Evolutionary conservation across 1,284 basidiomycete species (phyloP).

Genomic region (Flammula alnicola): DNA sequence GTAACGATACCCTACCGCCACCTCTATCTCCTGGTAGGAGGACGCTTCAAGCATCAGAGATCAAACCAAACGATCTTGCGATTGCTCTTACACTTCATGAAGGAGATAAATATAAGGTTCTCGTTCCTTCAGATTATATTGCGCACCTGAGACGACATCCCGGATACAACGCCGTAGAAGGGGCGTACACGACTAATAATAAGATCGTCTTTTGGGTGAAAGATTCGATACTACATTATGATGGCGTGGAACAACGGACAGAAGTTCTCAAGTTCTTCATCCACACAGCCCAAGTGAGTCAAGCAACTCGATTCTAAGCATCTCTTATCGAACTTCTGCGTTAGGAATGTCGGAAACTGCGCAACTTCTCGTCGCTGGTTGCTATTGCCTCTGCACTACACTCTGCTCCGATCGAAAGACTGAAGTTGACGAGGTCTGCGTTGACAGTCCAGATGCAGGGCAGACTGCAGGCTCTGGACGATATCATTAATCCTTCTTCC

Average conservation of each 20-base stretch:
- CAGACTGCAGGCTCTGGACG: conserved; percentile 37
- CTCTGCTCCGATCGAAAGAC: conserved; percentile 40
- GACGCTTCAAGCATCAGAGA: conserved; percentile 32
- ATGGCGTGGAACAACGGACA: conserved; percentile 38
- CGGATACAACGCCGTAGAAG: conserved; percentile 34
- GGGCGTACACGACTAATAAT: conserved; percentile 39
- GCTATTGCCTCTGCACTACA: conserved; percentile 47
- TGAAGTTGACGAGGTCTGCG: conserved; percentile 38
- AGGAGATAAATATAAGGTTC: conserved; percentile 41
- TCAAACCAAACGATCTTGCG: conserved; percentile 43
- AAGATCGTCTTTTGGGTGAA: conserved; percentile 49
- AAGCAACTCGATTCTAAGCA: conserved; percentile 31
- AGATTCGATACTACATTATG: conserved; percentile 42
- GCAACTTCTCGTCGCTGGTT: conserved; percentile 47
- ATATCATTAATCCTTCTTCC: conserved; percentile 36
- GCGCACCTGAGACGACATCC: conserved; percentile 37
- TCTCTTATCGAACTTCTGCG: conserved; percentile 43
- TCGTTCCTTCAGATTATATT: conserved; percentile 48
- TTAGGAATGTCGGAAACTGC: conserved; percentile 48
- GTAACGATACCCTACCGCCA: conserved; percentile 15
- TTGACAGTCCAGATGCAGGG: conserved; percentile 35
- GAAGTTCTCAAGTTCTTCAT: conserved; percentile 48
- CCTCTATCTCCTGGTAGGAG: conserved; percentile 28
- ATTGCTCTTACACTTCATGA: conserved; percentile 47
- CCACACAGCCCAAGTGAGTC: conserved; percentile 40